Conservation (phyloP, 352 stramenopile genomes). For the Phytophthora vignae region DNA sequence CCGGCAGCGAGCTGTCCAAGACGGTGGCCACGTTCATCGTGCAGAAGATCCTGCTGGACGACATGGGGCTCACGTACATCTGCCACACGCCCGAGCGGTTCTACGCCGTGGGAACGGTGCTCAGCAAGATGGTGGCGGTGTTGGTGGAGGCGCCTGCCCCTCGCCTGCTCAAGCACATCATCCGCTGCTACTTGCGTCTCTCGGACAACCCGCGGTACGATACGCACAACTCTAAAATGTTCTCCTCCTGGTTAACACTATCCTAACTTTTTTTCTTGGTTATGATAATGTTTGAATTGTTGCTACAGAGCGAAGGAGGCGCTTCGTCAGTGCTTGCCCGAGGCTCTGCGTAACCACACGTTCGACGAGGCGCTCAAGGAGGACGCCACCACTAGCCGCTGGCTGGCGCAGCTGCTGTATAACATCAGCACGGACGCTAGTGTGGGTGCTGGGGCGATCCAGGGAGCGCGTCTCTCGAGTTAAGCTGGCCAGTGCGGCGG, state of each 20-base stretch:
- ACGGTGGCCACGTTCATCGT: constrained; percentile 99
- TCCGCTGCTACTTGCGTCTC: constrained; percentile 98
- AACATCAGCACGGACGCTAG: constrained; percentile 76
- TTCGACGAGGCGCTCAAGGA: constrained; percentile 96
- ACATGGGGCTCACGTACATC: constrained; percentile 98
- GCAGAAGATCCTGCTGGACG: constrained; percentile 99
- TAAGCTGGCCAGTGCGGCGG: constrained; percentile 34
- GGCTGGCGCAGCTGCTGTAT: constrained; percentile 95
- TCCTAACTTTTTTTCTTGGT: constrained; percentile 1
- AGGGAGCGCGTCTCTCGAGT: constrained; percentile 42
- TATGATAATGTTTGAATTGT: constrained; percentile 50
- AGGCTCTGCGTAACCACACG: constrained; percentile 94
- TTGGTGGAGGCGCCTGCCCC: constrained; percentile 94
- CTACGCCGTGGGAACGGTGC: constrained; percentile 91
- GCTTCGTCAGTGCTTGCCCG: constrained; percentile 95
- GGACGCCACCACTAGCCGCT: constrained; percentile 97
- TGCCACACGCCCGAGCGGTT: constrained; percentile 97
- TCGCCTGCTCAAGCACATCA: constrained; percentile 98
- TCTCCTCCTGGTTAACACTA: neutral
- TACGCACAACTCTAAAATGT: constrained; percentile 7
- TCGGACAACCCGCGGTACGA: constrained; percentile 76
- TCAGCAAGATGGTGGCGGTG: constrained; percentile 97
- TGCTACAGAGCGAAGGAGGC: constrained; percentile 92
- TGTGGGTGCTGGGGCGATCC: constrained; percentile 29
- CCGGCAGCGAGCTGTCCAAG: constrained; percentile 97